Percentiles rank a stretch among this genome's conserved stretches.
phyloP scores from a whole-genome alignment of 495 filamentous ascomycete genomes.

The Immersiella caudata region DNA sequence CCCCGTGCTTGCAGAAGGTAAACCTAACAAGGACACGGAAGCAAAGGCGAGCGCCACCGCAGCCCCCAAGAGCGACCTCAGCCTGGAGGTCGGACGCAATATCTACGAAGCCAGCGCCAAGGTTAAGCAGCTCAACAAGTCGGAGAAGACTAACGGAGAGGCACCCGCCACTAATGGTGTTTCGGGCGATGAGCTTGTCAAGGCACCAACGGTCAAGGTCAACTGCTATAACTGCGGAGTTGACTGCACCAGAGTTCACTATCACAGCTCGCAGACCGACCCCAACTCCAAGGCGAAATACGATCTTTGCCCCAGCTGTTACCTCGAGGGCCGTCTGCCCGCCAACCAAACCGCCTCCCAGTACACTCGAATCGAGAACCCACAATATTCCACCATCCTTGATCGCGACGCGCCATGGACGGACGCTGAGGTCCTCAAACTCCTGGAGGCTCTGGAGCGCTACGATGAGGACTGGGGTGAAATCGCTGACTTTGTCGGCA shows the following conservation, averaged over 20 bases:
- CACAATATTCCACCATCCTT: slow-evolving; percentile 68
- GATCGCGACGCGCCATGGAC: slow-evolving; percentile 87
- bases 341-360: slow-evolving; percentile 68
- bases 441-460: slow-evolving; percentile 87
- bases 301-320: slow-evolving; percentile 89
- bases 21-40: slow-evolving; percentile 77
- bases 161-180: slow-evolving; percentile 61
- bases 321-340: slow-evolving; percentile 77
- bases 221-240: slow-evolving; percentile 89
- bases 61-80: slow-evolving; percentile 75
- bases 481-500: slow-evolving; percentile 87
- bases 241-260: slow-evolving; percentile 89
- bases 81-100: slow-evolving; percentile 88
- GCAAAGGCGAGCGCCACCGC: slow-evolving; percentile 64
- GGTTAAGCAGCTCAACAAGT: slow-evolving; percentile 67
- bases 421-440: slow-evolving; percentile 79
- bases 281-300: slow-evolving; percentile 66
- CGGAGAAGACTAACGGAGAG: slow-evolving; percentile 72
- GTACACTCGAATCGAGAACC: slow-evolving; percentile 87
- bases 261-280: slow-evolving; percentile 73
- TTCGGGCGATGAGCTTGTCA: slow-evolving; percentile 57
- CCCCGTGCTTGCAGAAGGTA: slow-evolving; percentile 62
- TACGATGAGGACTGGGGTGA: slow-evolving; percentile 95
- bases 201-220: slow-evolving; percentile 57
- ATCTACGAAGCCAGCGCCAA: slow-evolving; percentile 94